phyloP scores from a whole-genome alignment of 495 filamentous ascomycete genomes.

The Penicillium nucicola region DNA sequence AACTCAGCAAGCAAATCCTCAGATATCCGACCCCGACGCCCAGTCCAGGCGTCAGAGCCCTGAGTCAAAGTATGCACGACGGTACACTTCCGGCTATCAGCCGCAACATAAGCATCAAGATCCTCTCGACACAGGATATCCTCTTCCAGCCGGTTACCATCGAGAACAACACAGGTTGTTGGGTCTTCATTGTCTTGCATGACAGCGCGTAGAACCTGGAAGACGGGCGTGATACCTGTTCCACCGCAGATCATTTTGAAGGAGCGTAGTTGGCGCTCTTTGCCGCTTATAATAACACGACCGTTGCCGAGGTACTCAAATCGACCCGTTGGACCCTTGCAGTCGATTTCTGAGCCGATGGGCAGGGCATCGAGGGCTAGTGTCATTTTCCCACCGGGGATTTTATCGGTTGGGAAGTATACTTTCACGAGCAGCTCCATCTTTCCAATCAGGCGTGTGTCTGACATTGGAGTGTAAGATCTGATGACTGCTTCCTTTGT shows the following conservation, averaged over 20 bases:
- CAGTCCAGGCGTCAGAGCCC: slow-evolving; percentile 61
- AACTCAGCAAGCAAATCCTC: slow-evolving; percentile 60
- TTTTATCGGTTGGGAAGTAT: slow-evolving; percentile 62
- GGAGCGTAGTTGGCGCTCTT: slow-evolving; percentile 54
- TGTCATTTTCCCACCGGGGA: slow-evolving; percentile 80
- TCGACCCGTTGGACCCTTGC: slow-evolving; percentile 89
- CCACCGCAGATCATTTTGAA: slow-evolving; percentile 93
- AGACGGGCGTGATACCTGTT: slow-evolving; percentile 88
- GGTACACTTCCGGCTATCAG: slow-evolving; percentile 53
- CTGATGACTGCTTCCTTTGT: slow-evolving; percentile 73
- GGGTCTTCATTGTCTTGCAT: slow-evolving; percentile 56
- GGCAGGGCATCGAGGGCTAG: slow-evolving; percentile 71
- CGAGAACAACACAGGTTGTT: slow-evolving; percentile 66
- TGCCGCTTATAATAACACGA: slow-evolving; percentile 57
- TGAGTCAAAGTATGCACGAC: slow-evolving; percentile 73
- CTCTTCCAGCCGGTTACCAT: slow-evolving; percentile 76
- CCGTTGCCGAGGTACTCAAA: slow-evolving; percentile 78
- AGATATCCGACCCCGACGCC: slow-evolving; percentile 66
- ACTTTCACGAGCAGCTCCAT: slow-evolving; percentile 82
- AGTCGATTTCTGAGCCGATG: slow-evolving; percentile 68
- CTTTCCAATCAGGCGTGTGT: slow-evolving; percentile 54
- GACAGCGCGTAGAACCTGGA: slow-evolving; percentile 79
- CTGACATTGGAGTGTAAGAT: slow-evolving; percentile 85
- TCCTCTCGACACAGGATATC: slow-evolving; percentile 85
- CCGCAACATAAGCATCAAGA: slow-evolving; percentile 58